Base-by-base conservation (phyloP, 2,329 filamentous ascomycete species). In the Magnaporthiopsis incrustans region DNA sequence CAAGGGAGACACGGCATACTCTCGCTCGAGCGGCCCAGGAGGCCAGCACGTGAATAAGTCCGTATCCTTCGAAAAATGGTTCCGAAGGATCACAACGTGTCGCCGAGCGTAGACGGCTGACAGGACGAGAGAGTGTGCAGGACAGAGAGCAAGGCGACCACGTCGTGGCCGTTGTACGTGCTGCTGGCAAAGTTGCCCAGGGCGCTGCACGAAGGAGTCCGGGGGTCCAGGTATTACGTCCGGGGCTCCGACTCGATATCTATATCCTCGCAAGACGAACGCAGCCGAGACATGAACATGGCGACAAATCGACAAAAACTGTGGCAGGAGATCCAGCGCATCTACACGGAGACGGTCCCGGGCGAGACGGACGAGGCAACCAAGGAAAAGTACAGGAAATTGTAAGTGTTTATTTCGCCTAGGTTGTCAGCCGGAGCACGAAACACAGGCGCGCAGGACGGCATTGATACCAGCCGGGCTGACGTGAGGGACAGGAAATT, bases 21-120 rank as follows among this genome's bases (percentile, higher is more conserved):
- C 84, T 2, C 78, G 84, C n/a, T 86, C 84, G 3, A 85, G 83
- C 68, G 84, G 84, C 0, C 84, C 84, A 2, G 84, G 84, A 15
- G 84, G 84, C 2, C 84, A 87, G 68, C 83, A 87, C 69, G 84
- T 86, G 38, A 87, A 87, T 70, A 87, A 86, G 84, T 86, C 69
- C 63, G 79, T 72, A 32, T 57, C 25, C 15, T 44, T 33, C 27
- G 35, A 56, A n/a, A n/a, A 62, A n/a, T 25, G 30, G n/a, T 26
- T 18, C 22, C 26, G 44, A 18, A 25, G n/a, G 11, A 38, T 30
- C 60, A 11, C 25, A 25, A 26, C 3, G 44, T 12, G 12, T 53
- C 15, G 26, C 38, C 35, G 30, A 10, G 25, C 25, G 11, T 25
- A 32, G n/a, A 27, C 2, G 26, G 44, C 60, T 62, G 60, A 62